Evolutionary conservation across 2,329 filamentous ascomycete species (phyloP), one percentile per base, ranked within the genome.

Genomic region (Microcera coccophila): DNA sequence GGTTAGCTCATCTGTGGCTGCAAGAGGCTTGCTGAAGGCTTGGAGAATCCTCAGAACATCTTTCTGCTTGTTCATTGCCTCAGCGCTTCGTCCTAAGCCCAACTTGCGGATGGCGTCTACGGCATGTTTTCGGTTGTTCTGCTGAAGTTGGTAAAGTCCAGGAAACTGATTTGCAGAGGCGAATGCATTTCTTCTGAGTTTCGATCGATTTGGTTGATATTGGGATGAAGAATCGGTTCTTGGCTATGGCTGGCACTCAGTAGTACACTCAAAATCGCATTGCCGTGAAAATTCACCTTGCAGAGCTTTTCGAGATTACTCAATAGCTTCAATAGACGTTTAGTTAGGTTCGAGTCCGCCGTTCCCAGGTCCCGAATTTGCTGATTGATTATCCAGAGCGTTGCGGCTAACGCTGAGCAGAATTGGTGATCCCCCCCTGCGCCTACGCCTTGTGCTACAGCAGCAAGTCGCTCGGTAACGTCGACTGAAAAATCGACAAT

Each of bases 221-320:
- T 4, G n/a, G 22, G 12, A 22, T 1, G 34, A 22, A 22, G 17
- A 12, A 36, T 19, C 17, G 9, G 34, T 15, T 22, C 15, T 15
- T 11, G 34, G 34, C 34, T 36, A 21, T n/a, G n/a, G n/a, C n/a
- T n/a, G n/a, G n/a, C n/a, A n/a, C n/a, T n/a, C n/a, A n/a, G n/a
- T n/a, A n/a, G n/a, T n/a, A n/a, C 34, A 26, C 12, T 26, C 12
- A 26, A 12, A 26, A 26, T 7, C 7, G 22, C 7, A 26, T 26
- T 7, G 22, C n/a, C 22, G 22, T 26, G 12, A 14, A 11, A 15
- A 21, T 19, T 22, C 15, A 37, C 35, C 18, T 37, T 26, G 35
- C 35, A 37, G 4, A 37, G 8, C 17, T 15, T 37, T 37, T 37
- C 35, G 9, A 37, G 20, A 37, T 37, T 37, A 16, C n/a, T 26